phyloP scores from a whole-genome alignment of 495 filamentous ascomycete genomes.

The Aspergillus baeticus region DNA sequence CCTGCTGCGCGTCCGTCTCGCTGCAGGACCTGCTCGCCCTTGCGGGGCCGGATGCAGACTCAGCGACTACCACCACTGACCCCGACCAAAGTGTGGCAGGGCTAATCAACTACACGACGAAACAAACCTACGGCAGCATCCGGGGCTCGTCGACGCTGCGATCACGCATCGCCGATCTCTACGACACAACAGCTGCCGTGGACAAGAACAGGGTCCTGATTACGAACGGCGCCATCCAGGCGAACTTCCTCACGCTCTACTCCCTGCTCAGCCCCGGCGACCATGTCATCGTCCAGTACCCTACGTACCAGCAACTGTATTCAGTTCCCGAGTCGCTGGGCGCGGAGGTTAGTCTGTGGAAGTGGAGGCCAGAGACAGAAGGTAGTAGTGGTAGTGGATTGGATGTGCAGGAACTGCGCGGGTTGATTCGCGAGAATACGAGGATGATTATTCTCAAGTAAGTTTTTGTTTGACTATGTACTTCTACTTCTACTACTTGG shows the following conservation, averaged over 20 bases:
- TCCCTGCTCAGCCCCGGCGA: slow-evolving; percentile 74
- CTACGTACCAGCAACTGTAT: slow-evolving; percentile 89
- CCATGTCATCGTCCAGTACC: slow-evolving; percentile 87
- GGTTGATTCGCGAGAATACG: slow-evolving; percentile 69
- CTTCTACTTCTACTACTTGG: too few species aligned
- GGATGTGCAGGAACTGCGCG: slow-evolving; percentile 65
- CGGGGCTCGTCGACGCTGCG: too few species aligned
- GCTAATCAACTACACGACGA: too few species aligned
- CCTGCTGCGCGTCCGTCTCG: too few species aligned
- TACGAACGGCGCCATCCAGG: slow-evolving; percentile 78
- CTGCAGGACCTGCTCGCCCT: too few species aligned
- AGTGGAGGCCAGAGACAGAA: slow-evolving; percentile 50
- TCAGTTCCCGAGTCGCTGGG: slow-evolving; percentile 73
- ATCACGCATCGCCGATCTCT: too few species aligned
- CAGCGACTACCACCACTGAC: too few species aligned
- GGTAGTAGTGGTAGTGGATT: slow-evolving; percentile 66
- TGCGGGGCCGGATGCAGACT: too few species aligned
- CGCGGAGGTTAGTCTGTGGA: slow-evolving; percentile 80
- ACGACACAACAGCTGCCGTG: too few species aligned
- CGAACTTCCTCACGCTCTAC: slow-evolving; percentile 79
- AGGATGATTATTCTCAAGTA: slow-evolving; percentile 71
- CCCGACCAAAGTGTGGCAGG: too few species aligned
- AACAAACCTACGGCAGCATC: too few species aligned
- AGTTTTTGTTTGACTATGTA: background rate
- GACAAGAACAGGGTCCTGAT: slow-evolving; percentile 64